phyloP scores from a whole-genome alignment of 176 grass and related monocot genomes.

The Ensete ventricosum region DNA sequence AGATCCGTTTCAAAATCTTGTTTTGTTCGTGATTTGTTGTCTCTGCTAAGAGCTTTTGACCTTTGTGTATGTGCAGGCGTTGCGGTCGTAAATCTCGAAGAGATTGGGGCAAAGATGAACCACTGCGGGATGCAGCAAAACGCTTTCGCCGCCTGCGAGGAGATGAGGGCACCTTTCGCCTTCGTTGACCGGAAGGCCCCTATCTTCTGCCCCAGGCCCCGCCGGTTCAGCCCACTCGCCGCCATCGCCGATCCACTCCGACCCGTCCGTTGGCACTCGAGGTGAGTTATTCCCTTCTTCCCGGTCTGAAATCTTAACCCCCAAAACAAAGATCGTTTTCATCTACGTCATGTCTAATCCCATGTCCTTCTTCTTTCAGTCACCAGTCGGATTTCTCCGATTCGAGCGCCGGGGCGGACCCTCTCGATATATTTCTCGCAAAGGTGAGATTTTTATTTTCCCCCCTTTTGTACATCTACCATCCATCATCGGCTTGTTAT shows the following conservation, averaged over 20 bases:
- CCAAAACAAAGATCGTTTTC: too few relatives aligned
- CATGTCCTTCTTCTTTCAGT: background rate
- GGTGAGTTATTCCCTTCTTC: background rate
- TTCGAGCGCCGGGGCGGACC: background rate
- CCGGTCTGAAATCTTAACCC: background rate
- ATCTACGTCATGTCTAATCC: background rate
- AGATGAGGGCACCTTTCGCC: background rate
- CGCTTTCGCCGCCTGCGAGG: conserved; percentile 9
- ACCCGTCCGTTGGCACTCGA: conserved; percentile 1
- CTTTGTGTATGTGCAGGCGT: background rate
- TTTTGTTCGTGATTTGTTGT: too few relatives aligned
- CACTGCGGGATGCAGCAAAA: background rate
- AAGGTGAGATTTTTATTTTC: conserved; percentile 10
- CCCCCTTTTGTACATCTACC: background rate
- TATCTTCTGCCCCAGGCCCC: conserved; percentile 21
- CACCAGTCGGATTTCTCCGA: conserved; percentile 1
- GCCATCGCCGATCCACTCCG: conserved; percentile 1
- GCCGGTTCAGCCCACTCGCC: background rate
- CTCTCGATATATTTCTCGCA: conserved; percentile 2
- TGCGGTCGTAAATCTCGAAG: background rate
- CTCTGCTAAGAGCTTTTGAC: too few relatives aligned
- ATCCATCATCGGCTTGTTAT: background rate
- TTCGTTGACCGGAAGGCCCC: background rate
- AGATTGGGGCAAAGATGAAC: conserved; percentile 5
- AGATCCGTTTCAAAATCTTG: too few relatives aligned